These are phyloP conservation scores for Cardamine resedifolia DNA, from an alignment of 345 rosid species.

Conservation along the genomic window DNA sequence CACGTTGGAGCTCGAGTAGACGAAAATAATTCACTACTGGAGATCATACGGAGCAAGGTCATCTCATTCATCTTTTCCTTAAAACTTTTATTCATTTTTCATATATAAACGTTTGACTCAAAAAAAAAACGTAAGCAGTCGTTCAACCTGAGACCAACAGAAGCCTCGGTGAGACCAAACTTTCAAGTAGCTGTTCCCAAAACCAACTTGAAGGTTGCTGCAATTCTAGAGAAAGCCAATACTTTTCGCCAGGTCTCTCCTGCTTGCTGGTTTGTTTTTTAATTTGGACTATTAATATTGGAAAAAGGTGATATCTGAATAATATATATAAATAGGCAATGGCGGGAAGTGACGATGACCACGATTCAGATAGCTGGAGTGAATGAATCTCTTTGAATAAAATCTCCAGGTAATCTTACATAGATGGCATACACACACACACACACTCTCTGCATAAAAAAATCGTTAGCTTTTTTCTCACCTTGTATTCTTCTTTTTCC, in stretches of 20 bases:
- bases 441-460: not conserved
- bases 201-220: conserved; percentile 88
- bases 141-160: conserved; percentile 80
- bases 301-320: not conserved
- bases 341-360: conserved; percentile 93
- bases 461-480: conserved; percentile 5
- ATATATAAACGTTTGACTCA: not conserved
- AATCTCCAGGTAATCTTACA: not conserved
- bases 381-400: conserved; percentile 36
- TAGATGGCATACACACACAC: not conserved
- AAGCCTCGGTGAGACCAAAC: conserved; percentile 56
- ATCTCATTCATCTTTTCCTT: not conserved
- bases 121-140: conserved; percentile 48
- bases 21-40: conserved; percentile 76
- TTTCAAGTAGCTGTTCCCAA: conserved; percentile 61
- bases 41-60: conserved; percentile 88
- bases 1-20: conserved; percentile 52
- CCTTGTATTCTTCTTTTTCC: not conserved
- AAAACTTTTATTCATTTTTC: not conserved
- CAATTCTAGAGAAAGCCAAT: conserved; percentile 94
- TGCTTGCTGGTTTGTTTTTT: not conserved
- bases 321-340: conserved; percentile 58
- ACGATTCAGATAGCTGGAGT: conserved; percentile 84
- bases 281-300: not conserved
- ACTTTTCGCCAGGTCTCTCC: conserved; percentile 85